Base-by-base conservation (phyloP, 805 yeast genomes). In the Barnettozyma populi region DNA sequence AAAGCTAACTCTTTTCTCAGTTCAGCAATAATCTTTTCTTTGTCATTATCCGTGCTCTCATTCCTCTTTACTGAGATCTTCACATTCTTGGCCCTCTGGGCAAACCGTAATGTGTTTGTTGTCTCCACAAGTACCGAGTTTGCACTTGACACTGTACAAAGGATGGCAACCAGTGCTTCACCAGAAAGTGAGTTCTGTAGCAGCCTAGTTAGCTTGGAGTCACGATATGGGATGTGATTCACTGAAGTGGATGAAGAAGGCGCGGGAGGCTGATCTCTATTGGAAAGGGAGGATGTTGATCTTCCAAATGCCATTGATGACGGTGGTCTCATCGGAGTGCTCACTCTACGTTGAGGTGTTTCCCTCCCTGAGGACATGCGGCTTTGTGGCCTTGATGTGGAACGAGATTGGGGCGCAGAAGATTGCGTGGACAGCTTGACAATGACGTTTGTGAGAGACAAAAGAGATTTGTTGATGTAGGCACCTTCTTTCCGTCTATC, bases 401-500 rank as follows among this genome's bases (percentile, higher is more conserved):
- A 35, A 25, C 41, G 40, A 23, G 50, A 47, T 27, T 27, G 2
- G 21, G 44, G 27, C 41, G 63, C 43, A 34, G 67, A 55, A 1
- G 70, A 53, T 2, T 67, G 55, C 2, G 69, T 45, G 16, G 50
- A 61, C 14, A 92, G 71, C 56, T 88, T 83, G 23, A 95, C 80
- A 49, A 92, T 90, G n/a, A 92, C 97, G 1, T 96, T 87, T 6
- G 97, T 90, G 44, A 92, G 74, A 0, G 98, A 95, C 45, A 92
- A 71, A 37, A 92, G 73, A 0, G 97, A 90, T 63, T 90, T 90
- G 70, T 92, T 92, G 62, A 92, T 92, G 61, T 74, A 94, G 0
- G 97, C 79, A 20, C 98, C 99, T 69, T 92, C 99, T 64, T 90
- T 88, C 47, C 97, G 72, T 57, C 98, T 75, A 60, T 88, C 97